Base-by-base conservation (phyloP, 1,284 basidiomycete genomes). In the Ceratobasidium theobromae region DNA sequence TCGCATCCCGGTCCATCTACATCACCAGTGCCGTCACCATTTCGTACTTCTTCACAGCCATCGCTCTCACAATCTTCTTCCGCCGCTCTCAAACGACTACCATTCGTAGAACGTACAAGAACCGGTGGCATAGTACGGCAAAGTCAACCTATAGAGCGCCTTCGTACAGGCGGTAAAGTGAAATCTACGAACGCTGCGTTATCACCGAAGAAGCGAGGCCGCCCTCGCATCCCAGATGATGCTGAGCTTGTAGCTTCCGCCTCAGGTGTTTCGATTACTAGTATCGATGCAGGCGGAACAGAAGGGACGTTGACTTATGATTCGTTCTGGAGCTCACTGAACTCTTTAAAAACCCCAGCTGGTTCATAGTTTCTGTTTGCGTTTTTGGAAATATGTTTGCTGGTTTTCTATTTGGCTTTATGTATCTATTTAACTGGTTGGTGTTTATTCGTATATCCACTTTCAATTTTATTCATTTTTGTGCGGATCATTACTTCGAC, bases 151-250 rank as follows among this genome's bases (percentile, higher is more conserved):
- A 21, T 45, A 16, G 60, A 64, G 28, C 49, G 60, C 18, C 60
- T 64, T 30, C 33, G 60, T 16, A 64, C 60, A 2, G 60, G 60
- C 32, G 60, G 60, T 9, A 64, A 64, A 45, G 60, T 64, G 8
- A 35, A 49, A 32, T 12, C 60, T 3, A 27, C 48, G n/a, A 35
- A 25, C 5, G 21, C 18, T 33, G 55, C 35, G 38, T 27, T 40
- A 45, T 64, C 60, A 21, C 60, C 60, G 11, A 64, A 53, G 60
- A 64, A 64, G 21, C 60, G 60, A 4, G 60, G 60, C 9, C 35
- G 60, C 28, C 60, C 60, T 12, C 60, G 60, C 21, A 52, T 64
- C 40, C 60, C 49, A 1, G 60, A 52, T 28, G 49, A 32, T 16
- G 11, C 28, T 3, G 49, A 53, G 11, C 18, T 25, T 25, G 18